phyloP scores from a whole-genome alignment of 2,329 filamentous ascomycete species.

The Beauveria australis region DNA sequence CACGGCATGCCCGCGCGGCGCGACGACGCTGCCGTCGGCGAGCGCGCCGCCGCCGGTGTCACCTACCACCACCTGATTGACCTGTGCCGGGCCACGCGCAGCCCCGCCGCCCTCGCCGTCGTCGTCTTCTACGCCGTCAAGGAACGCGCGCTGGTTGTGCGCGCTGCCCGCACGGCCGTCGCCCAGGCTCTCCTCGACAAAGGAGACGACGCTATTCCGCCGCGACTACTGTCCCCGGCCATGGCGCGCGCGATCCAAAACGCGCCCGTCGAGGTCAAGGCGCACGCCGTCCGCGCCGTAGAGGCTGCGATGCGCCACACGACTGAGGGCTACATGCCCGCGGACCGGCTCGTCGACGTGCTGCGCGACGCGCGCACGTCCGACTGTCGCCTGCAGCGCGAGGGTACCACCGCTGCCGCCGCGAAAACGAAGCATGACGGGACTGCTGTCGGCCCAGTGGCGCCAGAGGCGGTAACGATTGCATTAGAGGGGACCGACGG shows the following conservation, averaged over 20 bases:
- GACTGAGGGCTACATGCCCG: slow-evolving; percentile 22
- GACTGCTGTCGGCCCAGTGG: background rate
- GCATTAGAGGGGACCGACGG: slow-evolving; percentile 17
- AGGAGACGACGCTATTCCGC: slow-evolving; percentile 15
- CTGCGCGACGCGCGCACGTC: slow-evolving; percentile 15
- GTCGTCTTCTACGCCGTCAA: slow-evolving; percentile 26
- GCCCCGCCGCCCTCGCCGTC: slow-evolving; percentile 23
- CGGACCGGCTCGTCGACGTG: slow-evolving; percentile 19
- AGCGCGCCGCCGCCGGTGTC: slow-evolving; percentile 19
- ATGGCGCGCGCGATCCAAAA: slow-evolving; percentile 17
- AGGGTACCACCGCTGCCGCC: background rate
- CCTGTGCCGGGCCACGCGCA: slow-evolving; percentile 25
- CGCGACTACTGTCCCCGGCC: slow-evolving; percentile 21
- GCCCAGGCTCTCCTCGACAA: slow-evolving; percentile 19
- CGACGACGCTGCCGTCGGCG: slow-evolving; percentile 10
- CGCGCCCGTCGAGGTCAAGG: slow-evolving; percentile 14
- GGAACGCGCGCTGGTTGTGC: slow-evolving; percentile 20
- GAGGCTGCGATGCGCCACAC: slow-evolving; percentile 23
- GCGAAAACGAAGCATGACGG: background rate
- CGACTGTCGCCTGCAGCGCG: background rate
- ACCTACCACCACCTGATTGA: slow-evolving; percentile 32
- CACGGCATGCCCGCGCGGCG: slow-evolving; percentile 10
- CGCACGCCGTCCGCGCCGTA: slow-evolving; percentile 17
- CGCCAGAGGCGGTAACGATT: background rate
- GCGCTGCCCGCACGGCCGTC: slow-evolving; percentile 17